Conservation (phyloP, 2,329 filamentous ascomycete genomes). For the Geosmithia putterillii region DNA sequence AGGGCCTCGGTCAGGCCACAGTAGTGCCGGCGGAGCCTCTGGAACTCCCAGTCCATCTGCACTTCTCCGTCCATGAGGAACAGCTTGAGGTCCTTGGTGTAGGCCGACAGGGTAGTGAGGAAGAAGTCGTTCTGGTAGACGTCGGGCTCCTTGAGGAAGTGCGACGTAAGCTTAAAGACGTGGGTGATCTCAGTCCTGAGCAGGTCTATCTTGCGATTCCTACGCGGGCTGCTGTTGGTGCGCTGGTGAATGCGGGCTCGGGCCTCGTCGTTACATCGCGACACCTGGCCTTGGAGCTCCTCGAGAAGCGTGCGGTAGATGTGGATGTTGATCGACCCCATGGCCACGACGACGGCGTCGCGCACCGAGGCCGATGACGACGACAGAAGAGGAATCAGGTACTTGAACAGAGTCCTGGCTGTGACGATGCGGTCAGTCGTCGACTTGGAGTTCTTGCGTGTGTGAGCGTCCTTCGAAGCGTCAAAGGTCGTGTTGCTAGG, state of each 20-base stretch:
- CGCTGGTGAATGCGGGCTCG: slow-evolving; percentile 78
- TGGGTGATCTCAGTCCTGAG: slow-evolving; percentile 91
- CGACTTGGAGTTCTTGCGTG: slow-evolving; percentile 65
- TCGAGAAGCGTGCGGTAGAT: slow-evolving; percentile 87
- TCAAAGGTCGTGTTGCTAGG: slow-evolving; percentile 44
- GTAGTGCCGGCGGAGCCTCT: slow-evolving; percentile 83
- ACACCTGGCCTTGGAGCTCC: slow-evolving; percentile 76
- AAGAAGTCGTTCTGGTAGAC: slow-evolving; percentile 85
- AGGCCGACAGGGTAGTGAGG: slow-evolving; percentile 74
- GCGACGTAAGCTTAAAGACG: slow-evolving; percentile 86
- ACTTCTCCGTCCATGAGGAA: slow-evolving; percentile 93
- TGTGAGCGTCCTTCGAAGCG: slow-evolving; percentile 53
- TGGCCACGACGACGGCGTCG: slow-evolving; percentile 78
- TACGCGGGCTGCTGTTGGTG: slow-evolving; percentile 67
- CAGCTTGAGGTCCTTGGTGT: slow-evolving; percentile 83
- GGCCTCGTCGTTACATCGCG: slow-evolving; percentile 78
- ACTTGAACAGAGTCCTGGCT: slow-evolving; percentile 79
- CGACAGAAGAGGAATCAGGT: slow-evolving; percentile 76
- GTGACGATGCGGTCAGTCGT: slow-evolving; percentile 71
- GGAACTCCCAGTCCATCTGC: slow-evolving; percentile 89
- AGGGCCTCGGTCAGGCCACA: slow-evolving; percentile 88
- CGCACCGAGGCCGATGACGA: slow-evolving; percentile 70
- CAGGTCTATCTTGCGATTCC: slow-evolving; percentile 74
- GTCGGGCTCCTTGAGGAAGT: slow-evolving; percentile 69
- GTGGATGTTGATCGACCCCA: slow-evolving; percentile 91